Conservation (phyloP, 2,329 filamentous ascomycete genomes). For the Fusarium sp. region DNA sequence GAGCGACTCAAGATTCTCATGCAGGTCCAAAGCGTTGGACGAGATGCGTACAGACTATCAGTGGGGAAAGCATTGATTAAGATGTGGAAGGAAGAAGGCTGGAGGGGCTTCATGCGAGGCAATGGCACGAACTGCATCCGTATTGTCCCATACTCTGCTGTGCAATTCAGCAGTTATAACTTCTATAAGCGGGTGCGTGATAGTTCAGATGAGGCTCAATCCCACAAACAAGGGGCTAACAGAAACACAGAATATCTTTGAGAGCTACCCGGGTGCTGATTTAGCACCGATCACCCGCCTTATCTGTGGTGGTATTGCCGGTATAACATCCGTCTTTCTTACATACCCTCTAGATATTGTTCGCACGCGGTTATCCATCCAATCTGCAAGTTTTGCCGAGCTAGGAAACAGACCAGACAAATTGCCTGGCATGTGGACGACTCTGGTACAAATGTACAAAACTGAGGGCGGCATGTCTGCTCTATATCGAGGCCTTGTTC, state of each 20-base stretch:
- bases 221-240: conserved; percentile 3
- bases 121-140: conserved; percentile 99
- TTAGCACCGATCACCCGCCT: conserved; percentile 80
- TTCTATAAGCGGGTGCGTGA: conserved; percentile 87
- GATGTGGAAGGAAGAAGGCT: conserved; percentile 98
- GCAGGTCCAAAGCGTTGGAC: conserved; percentile 90
- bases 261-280: conserved; percentile 77
- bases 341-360: conserved; percentile 99
- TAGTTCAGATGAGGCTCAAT: too few relatives aligned
- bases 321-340: conserved; percentile 92
- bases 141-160: conserved; percentile 97
- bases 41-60: conserved; percentile 93
- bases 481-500: conserved; percentile 93
- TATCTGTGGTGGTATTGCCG: conserved; percentile 89
- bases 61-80: conserved; percentile 89
- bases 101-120: conserved; percentile 96
- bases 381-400: conserved; percentile 92
- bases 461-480: conserved; percentile 87
- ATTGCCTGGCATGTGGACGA: conserved; percentile 92
- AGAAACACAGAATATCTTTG: conserved; percentile 73
- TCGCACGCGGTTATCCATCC: conserved; percentile 93
- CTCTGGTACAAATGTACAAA: conserved; percentile 85
- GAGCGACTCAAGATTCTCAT: conserved; percentile 98
- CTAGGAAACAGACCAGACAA: conserved; percentile 73
- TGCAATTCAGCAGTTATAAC: conserved; percentile 98